Evolutionary conservation across 139 green algal species (phyloP).

Genomic region (Spirogloea muscicola): DNA sequence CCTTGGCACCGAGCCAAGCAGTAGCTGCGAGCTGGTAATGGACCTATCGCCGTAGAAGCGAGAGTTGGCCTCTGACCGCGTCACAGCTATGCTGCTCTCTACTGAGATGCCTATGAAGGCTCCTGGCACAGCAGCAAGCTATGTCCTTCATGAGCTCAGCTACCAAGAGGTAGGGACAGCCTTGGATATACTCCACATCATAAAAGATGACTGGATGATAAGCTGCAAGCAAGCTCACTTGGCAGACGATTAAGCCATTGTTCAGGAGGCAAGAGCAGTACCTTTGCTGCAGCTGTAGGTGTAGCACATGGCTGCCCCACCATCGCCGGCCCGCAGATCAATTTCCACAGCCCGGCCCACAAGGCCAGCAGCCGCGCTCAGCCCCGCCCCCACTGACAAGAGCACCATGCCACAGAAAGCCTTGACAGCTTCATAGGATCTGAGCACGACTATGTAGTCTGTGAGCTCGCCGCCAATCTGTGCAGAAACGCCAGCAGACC

Average conservation of each 20-base stretch:
- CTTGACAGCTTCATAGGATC: conserved; percentile 31
- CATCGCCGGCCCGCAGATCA: conserved; percentile 18
- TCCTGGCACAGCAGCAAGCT: too few relatives aligned
- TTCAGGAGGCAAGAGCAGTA: too few relatives aligned
- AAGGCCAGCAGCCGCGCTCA: conserved; percentile 24
- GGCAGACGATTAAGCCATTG: too few relatives aligned
- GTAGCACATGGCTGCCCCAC: conserved; percentile 22
- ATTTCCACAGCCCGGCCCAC: conserved; percentile 33
- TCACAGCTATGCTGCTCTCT: conserved; percentile 17
- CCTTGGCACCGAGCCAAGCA: conserved; percentile 13
- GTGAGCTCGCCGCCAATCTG: conserved; percentile 39
- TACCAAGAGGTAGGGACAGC: too few relatives aligned
- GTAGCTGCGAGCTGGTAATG: not conserved
- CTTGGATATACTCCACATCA: too few relatives aligned
- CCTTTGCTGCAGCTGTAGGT: conserved; percentile 46
- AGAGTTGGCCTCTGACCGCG: conserved; percentile 14
- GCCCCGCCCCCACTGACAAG: conserved; percentile 28
- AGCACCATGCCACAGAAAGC: conserved; percentile 31
- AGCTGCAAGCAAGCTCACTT: too few relatives aligned
- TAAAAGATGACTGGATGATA: too few relatives aligned
- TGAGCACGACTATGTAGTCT: conserved; percentile 42
- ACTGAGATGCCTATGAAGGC: conserved; percentile 34
- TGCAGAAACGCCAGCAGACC: not conserved
- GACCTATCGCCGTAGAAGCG: conserved; percentile 39
- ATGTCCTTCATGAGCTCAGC: too few relatives aligned